These are phyloP conservation scores for Tulasnella sp. DNA, from an alignment of 768 basidiomycete genomes.

Conservation along the genomic window DNA sequence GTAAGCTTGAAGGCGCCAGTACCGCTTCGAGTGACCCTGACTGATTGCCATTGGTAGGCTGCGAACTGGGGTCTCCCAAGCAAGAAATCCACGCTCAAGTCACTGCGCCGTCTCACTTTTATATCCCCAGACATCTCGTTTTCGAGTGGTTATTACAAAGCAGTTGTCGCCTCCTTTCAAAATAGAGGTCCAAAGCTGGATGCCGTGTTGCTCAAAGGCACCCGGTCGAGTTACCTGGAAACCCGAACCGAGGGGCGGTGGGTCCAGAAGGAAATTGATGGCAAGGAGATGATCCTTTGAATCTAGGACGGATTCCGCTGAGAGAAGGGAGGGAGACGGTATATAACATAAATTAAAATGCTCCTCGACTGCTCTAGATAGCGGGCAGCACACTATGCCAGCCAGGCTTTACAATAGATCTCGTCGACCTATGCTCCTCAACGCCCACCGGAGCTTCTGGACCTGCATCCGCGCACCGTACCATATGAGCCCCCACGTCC, in stretches of 20 bases:
- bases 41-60: no score
- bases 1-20: no score
- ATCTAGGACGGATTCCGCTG: neutral
- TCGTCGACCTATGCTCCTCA: neutral
- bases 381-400: neutral
- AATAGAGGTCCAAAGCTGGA: neutral
- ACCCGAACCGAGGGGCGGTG: neutral
- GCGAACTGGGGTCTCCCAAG: no score
- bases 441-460: slow-evolving; percentile 24
- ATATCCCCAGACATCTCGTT: neutral
- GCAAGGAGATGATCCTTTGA: neutral
- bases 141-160: neutral
- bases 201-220: neutral
- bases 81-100: no score
- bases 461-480: slow-evolving; percentile 49
- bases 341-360: neutral
- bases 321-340: neutral
- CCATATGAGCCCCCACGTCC: slow-evolving; percentile 44
- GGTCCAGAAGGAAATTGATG: neutral
- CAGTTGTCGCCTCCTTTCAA: neutral
- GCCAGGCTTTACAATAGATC: neutral
- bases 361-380: neutral
- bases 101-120: neutral
- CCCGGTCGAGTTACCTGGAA: neutral
- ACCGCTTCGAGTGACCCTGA: no score